These are phyloP conservation scores for Talaromyces sp. DNA, from an alignment of 2,329 filamentous ascomycete species.

Conservation along the genomic window DNA sequence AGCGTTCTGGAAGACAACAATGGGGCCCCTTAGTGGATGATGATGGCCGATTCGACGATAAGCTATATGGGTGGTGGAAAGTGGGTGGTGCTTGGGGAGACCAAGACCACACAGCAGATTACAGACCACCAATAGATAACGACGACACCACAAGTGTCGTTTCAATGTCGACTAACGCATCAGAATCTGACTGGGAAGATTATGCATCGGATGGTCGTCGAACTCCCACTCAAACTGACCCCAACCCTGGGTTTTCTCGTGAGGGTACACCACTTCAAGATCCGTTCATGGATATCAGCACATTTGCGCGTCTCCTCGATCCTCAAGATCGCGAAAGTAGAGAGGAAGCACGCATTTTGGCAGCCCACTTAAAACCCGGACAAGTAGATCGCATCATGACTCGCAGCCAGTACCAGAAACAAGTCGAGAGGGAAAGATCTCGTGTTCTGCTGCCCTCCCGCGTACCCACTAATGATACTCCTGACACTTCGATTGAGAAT, in stretches of 20 bases:
- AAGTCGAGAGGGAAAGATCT: conserved; percentile 69
- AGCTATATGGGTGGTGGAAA: conserved; percentile 83
- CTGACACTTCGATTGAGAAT: conserved; percentile 20
- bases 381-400: conserved; percentile 68
- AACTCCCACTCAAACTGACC: conserved; percentile 73
- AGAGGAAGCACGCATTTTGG: conserved; percentile 77
- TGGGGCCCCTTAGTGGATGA: conserved; percentile 52
- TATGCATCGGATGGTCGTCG: conserved; percentile 54
- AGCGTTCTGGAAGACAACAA: conserved; percentile 47
- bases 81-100: conserved; percentile 83
- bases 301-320: conserved; percentile 79
- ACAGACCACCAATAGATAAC: conserved; percentile 58
- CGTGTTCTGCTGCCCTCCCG: conserved; percentile 63
- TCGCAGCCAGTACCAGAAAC: conserved; percentile 72
- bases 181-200: conserved; percentile 54
- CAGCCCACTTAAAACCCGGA: conserved; percentile 71
- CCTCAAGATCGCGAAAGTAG: conserved; percentile 76
- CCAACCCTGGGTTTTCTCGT: conserved; percentile 48
- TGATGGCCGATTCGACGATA: conserved; percentile 70
- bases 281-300: conserved; percentile 64
- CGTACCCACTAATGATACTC: conserved; percentile 30
- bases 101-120: conserved; percentile 79
- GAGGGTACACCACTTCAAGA: conserved; percentile 61
- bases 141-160: conserved; percentile 80
- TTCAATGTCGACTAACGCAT: conserved; percentile 61